phyloP scores from a whole-genome alignment of 2,329 filamentous ascomycete species.

The Catunica adiposa region DNA sequence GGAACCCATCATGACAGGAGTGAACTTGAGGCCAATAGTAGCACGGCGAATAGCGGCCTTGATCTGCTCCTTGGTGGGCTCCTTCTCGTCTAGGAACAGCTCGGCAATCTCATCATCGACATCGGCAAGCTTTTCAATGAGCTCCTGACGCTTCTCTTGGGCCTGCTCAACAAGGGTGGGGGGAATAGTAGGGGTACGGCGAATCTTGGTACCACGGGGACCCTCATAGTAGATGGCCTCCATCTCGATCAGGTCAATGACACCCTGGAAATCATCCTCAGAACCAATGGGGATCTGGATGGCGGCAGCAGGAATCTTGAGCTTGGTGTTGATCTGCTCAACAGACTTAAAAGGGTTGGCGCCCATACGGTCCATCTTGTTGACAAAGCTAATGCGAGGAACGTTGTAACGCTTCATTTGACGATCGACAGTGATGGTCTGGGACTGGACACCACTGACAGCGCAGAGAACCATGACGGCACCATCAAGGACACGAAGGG shows the following conservation, averaged over 20 bases:
- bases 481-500: slow-evolving; percentile 83
- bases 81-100: slow-evolving; percentile 74
- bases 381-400: slow-evolving; percentile 87
- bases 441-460: slow-evolving; percentile 89
- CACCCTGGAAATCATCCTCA: slow-evolving; percentile 82
- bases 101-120: slow-evolving; percentile 97
- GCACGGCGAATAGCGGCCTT: slow-evolving; percentile 82
- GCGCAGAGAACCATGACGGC: slow-evolving; percentile 98
- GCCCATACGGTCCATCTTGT: slow-evolving; percentile 99
- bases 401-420: slow-evolving; percentile 99
- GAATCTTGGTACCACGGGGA: slow-evolving; percentile 57
- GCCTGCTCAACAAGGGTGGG: slow-evolving; percentile 60
- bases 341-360: slow-evolving; percentile 96
- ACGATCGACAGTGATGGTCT: slow-evolving; percentile 94
- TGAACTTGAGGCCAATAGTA: slow-evolving; percentile 80
- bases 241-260: slow-evolving; percentile 86
- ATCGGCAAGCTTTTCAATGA: slow-evolving; percentile 91
- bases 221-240: slow-evolving; percentile 88
- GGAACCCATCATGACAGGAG: slow-evolving; percentile 90
- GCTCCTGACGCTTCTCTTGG: slow-evolving; percentile 62
- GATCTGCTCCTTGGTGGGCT: slow-evolving; percentile 66
- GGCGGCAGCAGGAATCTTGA: slow-evolving; percentile 82
- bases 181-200: slow-evolving; percentile 65
- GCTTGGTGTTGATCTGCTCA: slow-evolving; percentile 92
- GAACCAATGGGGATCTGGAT: slow-evolving; percentile 87